Evolutionary conservation across 2,329 filamentous ascomycete species (phyloP).

Genomic region (Parafenestella ontariensis): DNA sequence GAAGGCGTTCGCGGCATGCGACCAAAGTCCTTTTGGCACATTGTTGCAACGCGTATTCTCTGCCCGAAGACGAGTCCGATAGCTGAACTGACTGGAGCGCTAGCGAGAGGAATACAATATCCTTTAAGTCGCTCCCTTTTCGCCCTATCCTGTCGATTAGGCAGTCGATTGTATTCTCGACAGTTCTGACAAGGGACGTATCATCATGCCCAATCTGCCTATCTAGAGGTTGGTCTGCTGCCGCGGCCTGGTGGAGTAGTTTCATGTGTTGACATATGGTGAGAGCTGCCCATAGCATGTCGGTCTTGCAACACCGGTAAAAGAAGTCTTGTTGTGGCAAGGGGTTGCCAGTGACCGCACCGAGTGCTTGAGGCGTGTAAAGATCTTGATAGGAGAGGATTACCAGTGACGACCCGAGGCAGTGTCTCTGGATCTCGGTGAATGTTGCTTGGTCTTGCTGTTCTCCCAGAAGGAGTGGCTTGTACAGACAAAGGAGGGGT

Average conservation of each 20-base stretch:
- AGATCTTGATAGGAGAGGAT: slow-evolving; percentile 30
- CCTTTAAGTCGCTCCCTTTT: slow-evolving; percentile 27
- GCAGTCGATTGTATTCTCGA: slow-evolving; percentile 19
- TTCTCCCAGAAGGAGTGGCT: slow-evolving; percentile 25
- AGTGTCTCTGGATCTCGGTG: slow-evolving; percentile 19
- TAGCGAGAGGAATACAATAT: slow-evolving; percentile 26
- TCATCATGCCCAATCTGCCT: neutral
- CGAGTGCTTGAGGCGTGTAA: slow-evolving; percentile 11
- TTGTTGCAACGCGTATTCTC: slow-evolving; percentile 5
- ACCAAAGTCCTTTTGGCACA: slow-evolving; percentile 12
- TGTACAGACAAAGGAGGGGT: slow-evolving; percentile 25
- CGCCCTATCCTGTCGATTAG: slow-evolving; percentile 22
- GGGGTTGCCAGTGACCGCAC: slow-evolving; percentile 1
- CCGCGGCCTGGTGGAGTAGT: slow-evolving; percentile 1
- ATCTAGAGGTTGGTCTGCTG: neutral
- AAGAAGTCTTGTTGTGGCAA: slow-evolving; percentile 33
- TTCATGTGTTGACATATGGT: slow-evolving; percentile 41
- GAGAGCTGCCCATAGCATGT: slow-evolving; percentile 41
- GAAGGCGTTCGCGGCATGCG: slow-evolving; percentile 20
- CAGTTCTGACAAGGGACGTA: slow-evolving; percentile 6
- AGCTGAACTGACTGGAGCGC: slow-evolving; percentile 25
- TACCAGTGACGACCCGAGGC: slow-evolving; percentile 25
- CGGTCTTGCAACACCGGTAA: slow-evolving; percentile 36
- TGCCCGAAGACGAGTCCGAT: neutral
- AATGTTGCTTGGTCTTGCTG: slow-evolving; percentile 5